These are phyloP conservation scores for Pyrenochaeta sp. DNA, from an alignment of 2,329 filamentous ascomycete genomes.

Conservation along the genomic window DNA sequence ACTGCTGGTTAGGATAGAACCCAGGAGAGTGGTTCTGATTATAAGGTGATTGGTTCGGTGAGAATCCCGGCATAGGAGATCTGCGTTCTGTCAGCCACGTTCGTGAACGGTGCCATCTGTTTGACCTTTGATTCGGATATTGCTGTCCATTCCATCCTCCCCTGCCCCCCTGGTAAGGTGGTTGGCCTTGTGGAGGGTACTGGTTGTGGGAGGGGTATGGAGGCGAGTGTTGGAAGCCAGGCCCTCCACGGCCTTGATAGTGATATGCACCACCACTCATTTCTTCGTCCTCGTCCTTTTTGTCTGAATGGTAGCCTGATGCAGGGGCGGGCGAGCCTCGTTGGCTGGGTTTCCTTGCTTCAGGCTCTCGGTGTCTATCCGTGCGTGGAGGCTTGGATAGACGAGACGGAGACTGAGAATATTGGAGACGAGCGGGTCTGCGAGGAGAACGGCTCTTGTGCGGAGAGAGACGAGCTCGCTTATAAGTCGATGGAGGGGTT, in stretches of 20 bases:
- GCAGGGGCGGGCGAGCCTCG: conserved; percentile 35
- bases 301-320: conserved; percentile 43
- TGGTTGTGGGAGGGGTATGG: conserved; percentile 65
- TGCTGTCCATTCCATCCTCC: conserved; percentile 60
- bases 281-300: conserved; percentile 30
- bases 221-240: conserved; percentile 66
- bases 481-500: conserved; percentile 29
- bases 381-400: conserved; percentile 18
- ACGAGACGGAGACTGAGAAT: conserved; percentile 39
- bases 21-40: conserved; percentile 45
- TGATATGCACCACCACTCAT: conserved; percentile 48
- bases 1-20: conserved; percentile 62
- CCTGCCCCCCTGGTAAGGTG: conserved; percentile 64
- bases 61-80: conserved; percentile 64
- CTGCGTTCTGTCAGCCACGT: conserved; percentile 45
- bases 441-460: conserved; percentile 35
- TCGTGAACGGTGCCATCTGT: no score
- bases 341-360: conserved; percentile 23
- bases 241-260: conserved; percentile 46
- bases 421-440: conserved; percentile 29
- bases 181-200: conserved; percentile 67
- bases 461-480: conserved; percentile 24
- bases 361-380: conserved; percentile 31
- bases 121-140: conserved; percentile 57
- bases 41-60: conserved; percentile 63